Evolutionary conservation across 148 eudicot genomes (phyloP).

Genomic region (Diospyros kaki): DNA sequence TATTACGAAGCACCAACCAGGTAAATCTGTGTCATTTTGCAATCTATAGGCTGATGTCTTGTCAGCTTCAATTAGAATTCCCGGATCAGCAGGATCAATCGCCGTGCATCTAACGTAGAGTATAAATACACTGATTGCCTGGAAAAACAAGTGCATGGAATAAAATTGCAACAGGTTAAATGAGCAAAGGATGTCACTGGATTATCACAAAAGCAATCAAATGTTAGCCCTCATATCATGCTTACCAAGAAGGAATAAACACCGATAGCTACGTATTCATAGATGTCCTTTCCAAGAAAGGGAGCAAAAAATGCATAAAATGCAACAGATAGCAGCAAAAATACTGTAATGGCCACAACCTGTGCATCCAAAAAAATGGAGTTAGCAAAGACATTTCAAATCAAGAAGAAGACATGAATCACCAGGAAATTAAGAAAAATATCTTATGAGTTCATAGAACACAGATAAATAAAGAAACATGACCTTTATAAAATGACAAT

Average conservation of each 20-base stretch:
- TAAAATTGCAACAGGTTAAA: neutral
- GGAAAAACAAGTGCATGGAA: constrained; percentile 17
- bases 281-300: constrained; percentile 68
- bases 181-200: neutral
- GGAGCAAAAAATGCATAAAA: constrained; percentile 89
- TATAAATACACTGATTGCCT: constrained; percentile 71
- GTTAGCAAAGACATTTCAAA: neutral
- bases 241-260: constrained; percentile 80
- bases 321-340: constrained; percentile 72
- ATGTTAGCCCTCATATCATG: constrained; percentile 3
- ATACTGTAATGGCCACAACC: constrained; percentile 91
- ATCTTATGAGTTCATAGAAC: neutral
- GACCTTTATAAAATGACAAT: neutral
- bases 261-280: constrained; percentile 64
- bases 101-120: constrained; percentile 90
- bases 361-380: constrained; percentile 22
- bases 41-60: constrained; percentile 39
- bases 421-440: neutral
- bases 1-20: constrained; percentile 37
- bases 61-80: constrained; percentile 67
- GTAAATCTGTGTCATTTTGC: constrained; percentile 51
- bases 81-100: constrained; percentile 97
- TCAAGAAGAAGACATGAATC: neutral
- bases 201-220: neutral
- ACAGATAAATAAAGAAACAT: neutral